phyloP scores from a whole-genome alignment of 352 stramenopile species.

The Peronospora farinosa region DNA sequence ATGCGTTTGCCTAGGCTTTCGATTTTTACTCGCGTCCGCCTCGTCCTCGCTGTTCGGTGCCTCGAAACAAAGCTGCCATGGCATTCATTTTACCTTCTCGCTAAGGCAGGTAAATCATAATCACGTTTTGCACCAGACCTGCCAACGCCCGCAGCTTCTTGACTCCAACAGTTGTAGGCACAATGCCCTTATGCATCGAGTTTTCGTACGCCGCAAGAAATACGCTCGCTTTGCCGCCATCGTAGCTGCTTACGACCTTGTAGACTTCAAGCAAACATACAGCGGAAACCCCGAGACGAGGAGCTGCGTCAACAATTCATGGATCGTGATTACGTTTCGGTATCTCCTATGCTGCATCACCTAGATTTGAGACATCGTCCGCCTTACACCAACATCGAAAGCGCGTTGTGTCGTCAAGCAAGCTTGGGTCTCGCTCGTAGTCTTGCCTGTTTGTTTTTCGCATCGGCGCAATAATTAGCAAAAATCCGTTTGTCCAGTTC shows the following conservation, averaged over 20 bases:
- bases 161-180: constrained; percentile 46
- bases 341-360: background rate
- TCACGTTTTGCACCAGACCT: constrained; percentile 48
- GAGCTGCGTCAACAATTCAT: constrained; percentile 43
- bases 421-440: constrained; percentile 21
- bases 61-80: constrained; percentile 49
- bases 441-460: constrained; percentile 48
- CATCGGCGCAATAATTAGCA: constrained; percentile 41
- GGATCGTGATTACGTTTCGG: constrained; percentile 20
- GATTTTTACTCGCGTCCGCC: constrained; percentile 5
- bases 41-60: constrained; percentile 30
- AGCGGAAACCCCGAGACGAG: constrained; percentile 45
- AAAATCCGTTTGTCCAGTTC: constrained; percentile 57
- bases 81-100: constrained; percentile 51
- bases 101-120: constrained; percentile 41
- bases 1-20: background rate
- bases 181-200: constrained; percentile 66
- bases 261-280: constrained; percentile 62
- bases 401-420: background rate
- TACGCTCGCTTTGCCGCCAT: constrained; percentile 37
- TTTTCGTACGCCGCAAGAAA: constrained; percentile 51
- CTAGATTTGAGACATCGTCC: constrained; percentile 1
- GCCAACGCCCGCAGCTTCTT: constrained; percentile 76
- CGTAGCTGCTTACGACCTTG: constrained; percentile 62
- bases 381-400: background rate